Base-by-base conservation (phyloP, 2,329 filamentous ascomycete genomes). In the Gliomastix tumulicola region DNA sequence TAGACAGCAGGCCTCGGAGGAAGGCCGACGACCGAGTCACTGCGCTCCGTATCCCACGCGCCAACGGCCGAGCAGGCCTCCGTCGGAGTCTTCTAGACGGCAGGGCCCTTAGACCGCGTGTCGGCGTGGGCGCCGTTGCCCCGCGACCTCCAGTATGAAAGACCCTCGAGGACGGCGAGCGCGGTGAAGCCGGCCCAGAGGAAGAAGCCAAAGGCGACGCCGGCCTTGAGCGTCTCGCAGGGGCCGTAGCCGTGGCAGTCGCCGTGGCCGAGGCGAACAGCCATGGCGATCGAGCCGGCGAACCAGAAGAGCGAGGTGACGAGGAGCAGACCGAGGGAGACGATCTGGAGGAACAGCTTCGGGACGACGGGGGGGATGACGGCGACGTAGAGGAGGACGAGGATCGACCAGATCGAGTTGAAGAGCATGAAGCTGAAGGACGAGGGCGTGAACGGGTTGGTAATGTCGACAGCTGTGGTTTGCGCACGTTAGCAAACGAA, bases 301-400 rank as follows among this genome's bases (percentile, higher is more conserved):
- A 96, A 92, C 88, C 88, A 95, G 67, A 94, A 94, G 39, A 94
- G 69, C 63, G 83, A 81, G 9, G 86, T 92, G 18, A 92, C 46
- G 32, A 66, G 68, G 51, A 94, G 84, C 21, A 86, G 68, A 2
- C 51, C 79, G 15, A 89, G 65, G 13, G 88, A 74, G 31, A 71
- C 76, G 35, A 77, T 75, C 36, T 71, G 74, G 57, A 87, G 77
- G 49, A 80, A 79, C 10, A 78, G 49, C 18, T 65, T 64, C 4
- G 74, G 68, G 49, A 79, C 66, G 59, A 79, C 80, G 30, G 74
- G 63, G 2, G 85, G 84, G 4, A 79, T 68, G 34, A 89, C 43
- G 49, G 79, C 69, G 41, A 94, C 71, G 58, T 88, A 90, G 37
- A 74, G 57, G 22, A 90, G 69, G 5, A 82, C 63, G 44, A 92